Conservation (phyloP, 805 yeast species). For the Saturnispora bothae region DNA sequence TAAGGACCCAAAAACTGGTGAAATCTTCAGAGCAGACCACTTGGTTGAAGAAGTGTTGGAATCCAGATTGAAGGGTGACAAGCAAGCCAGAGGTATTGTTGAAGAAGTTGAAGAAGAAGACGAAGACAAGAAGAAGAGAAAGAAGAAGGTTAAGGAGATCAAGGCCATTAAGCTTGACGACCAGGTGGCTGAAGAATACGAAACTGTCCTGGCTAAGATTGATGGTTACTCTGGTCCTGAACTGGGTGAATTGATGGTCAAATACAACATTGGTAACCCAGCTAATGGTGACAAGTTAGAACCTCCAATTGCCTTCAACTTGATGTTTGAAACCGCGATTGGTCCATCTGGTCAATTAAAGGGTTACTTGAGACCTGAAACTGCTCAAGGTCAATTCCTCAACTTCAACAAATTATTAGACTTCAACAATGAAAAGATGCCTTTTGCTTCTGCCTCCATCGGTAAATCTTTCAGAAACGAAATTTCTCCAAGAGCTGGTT, state of each 20-base stretch:
- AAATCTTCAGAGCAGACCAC: constrained; percentile 97
- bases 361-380: constrained; percentile 96
- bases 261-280: constrained; percentile 83
- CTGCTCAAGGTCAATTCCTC: constrained; percentile 98
- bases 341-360: constrained; percentile 96
- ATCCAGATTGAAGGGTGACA: constrained; percentile 91
- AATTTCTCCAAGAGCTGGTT: constrained; percentile 96
- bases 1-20: constrained; percentile 89
- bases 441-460: constrained; percentile 98
- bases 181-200: constrained; percentile 67
- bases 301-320: constrained; percentile 89
- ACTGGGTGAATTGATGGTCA: constrained; percentile 77
- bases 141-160: constrained; percentile 94
- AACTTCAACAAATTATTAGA: constrained; percentile 91
- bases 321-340: constrained; percentile 98
- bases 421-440: constrained; percentile 92
- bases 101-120: constrained; percentile 60
- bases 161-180: constrained; percentile 83
- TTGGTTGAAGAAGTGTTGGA: constrained; percentile 96
- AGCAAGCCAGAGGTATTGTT: constrained; percentile 85
- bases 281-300: constrained; percentile 78
- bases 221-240: constrained; percentile 93
- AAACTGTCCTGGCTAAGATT: constrained; percentile 78
- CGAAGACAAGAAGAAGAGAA: constrained; percentile 76
- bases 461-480: constrained; percentile 99